phyloP scores from a whole-genome alignment of 495 filamentous ascomycete species.

The Penicillium malachiteum region DNA sequence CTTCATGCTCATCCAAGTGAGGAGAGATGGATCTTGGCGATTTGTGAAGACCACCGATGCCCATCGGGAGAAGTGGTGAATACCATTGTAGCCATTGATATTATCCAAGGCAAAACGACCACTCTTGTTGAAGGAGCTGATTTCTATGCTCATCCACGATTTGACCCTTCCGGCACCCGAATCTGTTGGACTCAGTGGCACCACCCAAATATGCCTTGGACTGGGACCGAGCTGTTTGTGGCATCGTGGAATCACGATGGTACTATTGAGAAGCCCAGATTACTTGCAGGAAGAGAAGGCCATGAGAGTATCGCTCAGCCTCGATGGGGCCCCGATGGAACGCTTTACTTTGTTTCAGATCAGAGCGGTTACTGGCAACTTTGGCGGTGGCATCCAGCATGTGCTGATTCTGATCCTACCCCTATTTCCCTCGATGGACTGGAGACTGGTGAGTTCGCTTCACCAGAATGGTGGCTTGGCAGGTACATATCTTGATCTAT shows the following conservation, averaged over 20 bases:
- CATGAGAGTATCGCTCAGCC: constrained; percentile 34
- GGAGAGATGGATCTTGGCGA: not conserved
- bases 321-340: constrained; percentile 33
- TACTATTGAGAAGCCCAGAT: constrained; percentile 2
- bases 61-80: constrained; percentile 29
- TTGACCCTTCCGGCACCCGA: constrained; percentile 32
- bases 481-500: not conserved
- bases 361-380: constrained; percentile 35
- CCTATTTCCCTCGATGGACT: not conserved
- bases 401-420: not conserved
- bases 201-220: constrained; percentile 44
- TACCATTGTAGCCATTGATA: constrained; percentile 35
- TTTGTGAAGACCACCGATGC: constrained; percentile 21
- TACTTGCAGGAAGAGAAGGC: constrained; percentile 20
- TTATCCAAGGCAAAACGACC: constrained; percentile 14
- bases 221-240: constrained; percentile 29
- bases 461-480: not conserved
- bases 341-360: constrained; percentile 36
- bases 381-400: constrained; percentile 9
- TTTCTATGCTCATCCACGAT: constrained; percentile 42
- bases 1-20: not conserved
- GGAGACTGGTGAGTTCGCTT: not conserved
- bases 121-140: constrained; percentile 34
- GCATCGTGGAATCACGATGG: constrained; percentile 24
- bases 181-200: constrained; percentile 44